Evolutionary conservation across 139 green algal genomes (phyloP).

Genomic region (Picocystis salinarum): DNA sequence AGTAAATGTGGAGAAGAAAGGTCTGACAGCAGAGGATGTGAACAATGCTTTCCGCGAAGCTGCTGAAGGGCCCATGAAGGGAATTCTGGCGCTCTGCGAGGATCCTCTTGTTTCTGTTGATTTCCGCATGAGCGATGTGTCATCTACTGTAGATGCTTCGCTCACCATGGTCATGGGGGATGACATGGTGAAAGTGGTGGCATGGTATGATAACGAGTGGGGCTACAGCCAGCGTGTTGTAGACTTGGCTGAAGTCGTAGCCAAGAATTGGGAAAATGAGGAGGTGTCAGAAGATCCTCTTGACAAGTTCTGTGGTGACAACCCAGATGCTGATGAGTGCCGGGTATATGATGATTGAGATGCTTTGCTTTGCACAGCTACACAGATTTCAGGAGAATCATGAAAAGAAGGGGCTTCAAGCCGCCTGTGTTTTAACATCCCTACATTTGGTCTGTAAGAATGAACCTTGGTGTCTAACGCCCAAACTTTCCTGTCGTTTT

Average conservation of each 20-base stretch:
- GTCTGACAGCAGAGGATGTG: slow-evolving; percentile 24
- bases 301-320: slow-evolving; percentile 34
- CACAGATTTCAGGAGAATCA: too few species aligned
- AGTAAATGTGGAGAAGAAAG: slow-evolving; percentile 39
- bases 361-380: too few species aligned
- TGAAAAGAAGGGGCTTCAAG: too few species aligned
- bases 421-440: too few species aligned
- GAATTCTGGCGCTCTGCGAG: slow-evolving; percentile 21
- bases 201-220: slow-evolving; percentile 35
- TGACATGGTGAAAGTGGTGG: slow-evolving; percentile 36
- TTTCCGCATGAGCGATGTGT: slow-evolving; percentile 31
- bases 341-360: slow-evolving; percentile 29
- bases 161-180: slow-evolving; percentile 45
- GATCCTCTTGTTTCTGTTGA: slow-evolving; percentile 36
- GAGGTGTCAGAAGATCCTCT: too few species aligned
- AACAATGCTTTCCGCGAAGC: slow-evolving; percentile 32
- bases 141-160: slow-evolving; percentile 29
- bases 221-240: slow-evolving; percentile 36
- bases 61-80: slow-evolving; percentile 18
- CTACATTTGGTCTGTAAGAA: too few species aligned
- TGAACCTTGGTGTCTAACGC: too few species aligned
- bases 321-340: slow-evolving; percentile 49
- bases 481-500: too few species aligned
- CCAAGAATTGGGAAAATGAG: slow-evolving; percentile 19
- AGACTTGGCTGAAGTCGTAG: slow-evolving; percentile 28